Evolutionary conservation across 225 moss, liverwort and hornwort species (phyloP), one percentile per base, ranked within the genome.

Genomic region (Anthoceros angustus): DNA sequence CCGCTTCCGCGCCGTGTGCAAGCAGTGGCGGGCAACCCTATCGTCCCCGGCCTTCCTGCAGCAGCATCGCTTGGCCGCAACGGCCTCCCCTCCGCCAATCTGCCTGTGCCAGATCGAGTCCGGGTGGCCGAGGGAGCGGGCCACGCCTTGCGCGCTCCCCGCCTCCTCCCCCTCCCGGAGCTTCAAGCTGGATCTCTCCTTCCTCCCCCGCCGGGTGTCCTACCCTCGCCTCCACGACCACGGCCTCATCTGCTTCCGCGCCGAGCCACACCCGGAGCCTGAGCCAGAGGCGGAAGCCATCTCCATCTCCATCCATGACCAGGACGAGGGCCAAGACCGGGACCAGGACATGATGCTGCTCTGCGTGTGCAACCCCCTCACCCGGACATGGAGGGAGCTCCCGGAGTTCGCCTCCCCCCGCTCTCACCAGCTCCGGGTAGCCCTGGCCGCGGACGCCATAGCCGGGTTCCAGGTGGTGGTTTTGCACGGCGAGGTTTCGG

Each of bases 211-310:
- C 7, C 18, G 23, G 55, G 7, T 55, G 55, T 55, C 55, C 16
- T 55, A 55, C 14, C 55, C 55, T 23, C 55, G 55, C n/a, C 55
- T 55, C 10, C 23, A 55, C 55, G 55, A 55, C 55, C 18, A 55
- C n/a, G 55, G 55, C 55, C 55, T 55, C 16, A 8, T 55, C 55
- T 55, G 55, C 55, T 55, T 55, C 55, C 55, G 55, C 55, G 18
- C 55, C 55, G 55, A 55, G 14, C 55, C 55, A 7, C 18, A 23
- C 55, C 7, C 0, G 12, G 55, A 32, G 32, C 32, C 32, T 1
- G 32, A 32, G 32, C 32, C 32, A 4, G 32, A 32, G 4, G 32
- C 32, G n/a, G n/a, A n/a, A n/a, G n/a, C n/a, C n/a, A n/a, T n/a
- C n/a, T n/a, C n/a, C 32, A 32, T 32, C 2, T 32, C 32, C 32